phyloP scores from a whole-genome alignment of 2,329 filamentous ascomycete genomes.

The Phymatotrichopsis omnivora region DNA sequence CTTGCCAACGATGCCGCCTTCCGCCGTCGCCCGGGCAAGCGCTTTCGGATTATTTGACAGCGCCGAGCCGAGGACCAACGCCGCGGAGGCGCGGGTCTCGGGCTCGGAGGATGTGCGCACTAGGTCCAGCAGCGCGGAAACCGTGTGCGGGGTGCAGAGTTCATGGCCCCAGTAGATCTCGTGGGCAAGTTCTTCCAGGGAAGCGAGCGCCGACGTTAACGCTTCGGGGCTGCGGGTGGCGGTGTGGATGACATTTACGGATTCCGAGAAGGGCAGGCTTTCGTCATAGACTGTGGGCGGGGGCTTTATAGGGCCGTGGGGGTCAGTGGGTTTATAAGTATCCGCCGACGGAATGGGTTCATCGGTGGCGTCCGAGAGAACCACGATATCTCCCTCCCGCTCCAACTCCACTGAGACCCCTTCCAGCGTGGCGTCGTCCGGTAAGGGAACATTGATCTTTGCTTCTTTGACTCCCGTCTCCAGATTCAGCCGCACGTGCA shows the following conservation, averaged over 20 bases:
- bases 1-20: slow-evolving; percentile 32
- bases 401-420: too few species aligned
- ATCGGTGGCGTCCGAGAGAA: slow-evolving; percentile 41
- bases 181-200: slow-evolving; percentile 54
- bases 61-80: slow-evolving; percentile 47
- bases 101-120: slow-evolving; percentile 36
- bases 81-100: slow-evolving; percentile 40
- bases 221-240: slow-evolving; percentile 8
- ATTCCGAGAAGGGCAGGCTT: slow-evolving; percentile 34
- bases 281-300: slow-evolving; percentile 17
- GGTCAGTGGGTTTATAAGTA: slow-evolving; percentile 24
- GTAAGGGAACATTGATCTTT: slow-evolving; percentile 49
- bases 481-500: slow-evolving; percentile 57
- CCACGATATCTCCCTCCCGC: slow-evolving; percentile 43
- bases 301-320: slow-evolving; percentile 21
- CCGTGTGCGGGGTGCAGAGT: slow-evolving; percentile 46
- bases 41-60: slow-evolving; percentile 57
- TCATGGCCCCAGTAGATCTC: slow-evolving; percentile 61
- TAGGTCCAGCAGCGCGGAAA: slow-evolving; percentile 49
- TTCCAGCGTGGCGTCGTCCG: slow-evolving; percentile 33
- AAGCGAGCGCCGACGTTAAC: slow-evolving; percentile 38
- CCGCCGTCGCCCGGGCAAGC: slow-evolving; percentile 34
- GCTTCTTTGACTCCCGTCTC: slow-evolving; percentile 55
- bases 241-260: slow-evolving; percentile 13
- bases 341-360: slow-evolving; percentile 22